A percentile compares a stretch with the other conserved stretches of the same genome.
phyloP scores from a whole-genome alignment of 805 yeast species.

The Sugiyamaella chiloensis region DNA sequence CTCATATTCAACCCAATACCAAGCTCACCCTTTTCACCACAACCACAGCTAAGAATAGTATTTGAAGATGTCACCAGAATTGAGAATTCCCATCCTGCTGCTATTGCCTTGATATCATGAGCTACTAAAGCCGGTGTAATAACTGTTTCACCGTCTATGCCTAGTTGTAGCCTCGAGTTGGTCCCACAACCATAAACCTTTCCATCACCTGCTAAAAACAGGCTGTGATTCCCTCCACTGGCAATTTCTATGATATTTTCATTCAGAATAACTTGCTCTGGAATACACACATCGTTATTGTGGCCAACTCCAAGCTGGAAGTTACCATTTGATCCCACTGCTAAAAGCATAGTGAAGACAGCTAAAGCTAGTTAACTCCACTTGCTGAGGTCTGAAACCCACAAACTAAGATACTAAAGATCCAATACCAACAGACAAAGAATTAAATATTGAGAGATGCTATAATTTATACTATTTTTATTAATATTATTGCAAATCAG shows the following conservation, averaged over 20 bases:
- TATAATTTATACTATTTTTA: too few relatives aligned
- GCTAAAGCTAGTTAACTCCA: too few relatives aligned
- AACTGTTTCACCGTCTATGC: slow-evolving; percentile 19
- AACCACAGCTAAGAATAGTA: slow-evolving; percentile 53
- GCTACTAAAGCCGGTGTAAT: background rate
- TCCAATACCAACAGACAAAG: too few relatives aligned
- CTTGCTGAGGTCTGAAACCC: too few relatives aligned
- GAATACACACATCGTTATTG: slow-evolving; percentile 45
- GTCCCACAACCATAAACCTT: slow-evolving; percentile 57
- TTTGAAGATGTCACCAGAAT: slow-evolving; percentile 44
- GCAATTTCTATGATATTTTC: slow-evolving; percentile 38
- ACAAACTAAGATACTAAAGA: too few relatives aligned
- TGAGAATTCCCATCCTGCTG: slow-evolving; percentile 82
- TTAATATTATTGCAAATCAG: too few relatives aligned
- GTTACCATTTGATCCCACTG: slow-evolving; percentile 82
- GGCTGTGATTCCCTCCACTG: slow-evolving; percentile 88
- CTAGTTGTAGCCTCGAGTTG: slow-evolving; percentile 55
- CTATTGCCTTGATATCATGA: slow-evolving; percentile 34
- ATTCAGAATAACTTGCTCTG: slow-evolving; percentile 26
- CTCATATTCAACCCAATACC: slow-evolving; percentile 45
- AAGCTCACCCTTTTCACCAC: slow-evolving; percentile 71
- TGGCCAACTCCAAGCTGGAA: slow-evolving; percentile 67
- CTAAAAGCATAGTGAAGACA: slow-evolving; percentile 1
- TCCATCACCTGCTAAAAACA: slow-evolving; percentile 55
- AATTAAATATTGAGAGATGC: too few relatives aligned